A percentile compares a stretch with the other conserved stretches of the same genome.
Conservation (phyloP, 2,329 filamentous ascomycete species). For the Sporothrix luriei region DNA sequence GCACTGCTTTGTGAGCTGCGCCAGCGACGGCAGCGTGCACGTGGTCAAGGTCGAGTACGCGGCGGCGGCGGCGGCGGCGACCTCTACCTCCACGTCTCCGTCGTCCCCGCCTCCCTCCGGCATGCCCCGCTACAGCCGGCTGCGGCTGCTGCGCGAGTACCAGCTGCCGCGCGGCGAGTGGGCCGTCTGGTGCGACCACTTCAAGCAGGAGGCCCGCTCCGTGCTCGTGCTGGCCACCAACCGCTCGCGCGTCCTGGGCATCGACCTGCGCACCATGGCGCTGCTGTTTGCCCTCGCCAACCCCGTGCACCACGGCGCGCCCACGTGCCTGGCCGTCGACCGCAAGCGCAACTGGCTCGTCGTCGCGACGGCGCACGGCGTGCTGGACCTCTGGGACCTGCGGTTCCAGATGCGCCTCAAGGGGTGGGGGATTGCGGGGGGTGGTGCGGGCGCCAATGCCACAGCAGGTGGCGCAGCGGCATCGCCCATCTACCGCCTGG, state of each 20-base stretch:
- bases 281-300: slow-evolving; percentile 80
- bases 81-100: too few relatives aligned
- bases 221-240: slow-evolving; percentile 85
- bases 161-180: slow-evolving; percentile 73
- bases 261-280: slow-evolving; percentile 86
- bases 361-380: slow-evolving; percentile 87
- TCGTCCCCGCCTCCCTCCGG: background rate
- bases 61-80: background rate
- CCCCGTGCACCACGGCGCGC: slow-evolving; percentile 86
- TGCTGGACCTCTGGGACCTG: slow-evolving; percentile 92
- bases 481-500: slow-evolving; percentile 73
- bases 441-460: slow-evolving; percentile 44
- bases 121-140: slow-evolving; percentile 70
- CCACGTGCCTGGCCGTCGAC: slow-evolving; percentile 89
- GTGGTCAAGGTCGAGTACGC: slow-evolving; percentile 75
- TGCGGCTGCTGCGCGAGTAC: slow-evolving; percentile 76
- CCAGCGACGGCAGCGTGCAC: slow-evolving; percentile 85
- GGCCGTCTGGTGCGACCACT: slow-evolving; percentile 90
- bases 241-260: slow-evolving; percentile 75
- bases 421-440: slow-evolving; percentile 83
- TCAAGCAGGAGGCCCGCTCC: slow-evolving; percentile 78
- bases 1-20: slow-evolving; percentile 89
- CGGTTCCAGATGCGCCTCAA: slow-evolving; percentile 88
- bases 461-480: background rate
- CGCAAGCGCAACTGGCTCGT: slow-evolving; percentile 86